Evolutionary conservation across 306 rosid genomes (phyloP).

Genomic region (Lotus japonicus): DNA sequence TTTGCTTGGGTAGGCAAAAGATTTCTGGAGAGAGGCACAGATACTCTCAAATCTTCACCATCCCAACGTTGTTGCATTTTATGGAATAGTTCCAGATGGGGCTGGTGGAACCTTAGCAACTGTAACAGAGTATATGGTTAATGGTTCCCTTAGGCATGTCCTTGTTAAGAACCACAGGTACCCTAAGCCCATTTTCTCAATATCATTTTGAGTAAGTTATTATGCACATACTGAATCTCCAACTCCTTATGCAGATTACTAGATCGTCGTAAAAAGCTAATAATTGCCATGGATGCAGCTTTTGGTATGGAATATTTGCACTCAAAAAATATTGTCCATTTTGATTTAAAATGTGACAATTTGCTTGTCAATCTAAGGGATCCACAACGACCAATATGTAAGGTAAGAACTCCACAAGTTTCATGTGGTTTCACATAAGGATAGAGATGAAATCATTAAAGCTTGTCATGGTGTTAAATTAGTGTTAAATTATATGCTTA

Average conservation of each 20-base stretch:
- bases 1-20: conserved; percentile 60
- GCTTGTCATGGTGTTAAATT: background rate
- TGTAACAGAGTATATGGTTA: conserved; percentile 86
- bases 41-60: conserved; percentile 97
- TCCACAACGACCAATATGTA: conserved; percentile 84
- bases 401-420: conserved; percentile 38
- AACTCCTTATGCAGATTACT: conserved; percentile 59
- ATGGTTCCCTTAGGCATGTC: conserved; percentile 82
- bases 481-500: background rate
- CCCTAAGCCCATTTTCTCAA: conserved; percentile 33
- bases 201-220: conserved; percentile 1
- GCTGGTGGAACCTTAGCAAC: conserved; percentile 91
- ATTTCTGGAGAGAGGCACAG: conserved; percentile 97
- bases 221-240: background rate
- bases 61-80: conserved; percentile 95
- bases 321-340: conserved; percentile 89
- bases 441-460: background rate
- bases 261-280: conserved; percentile 84
- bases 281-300: conserved; percentile 96
- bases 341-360: conserved; percentile 91
- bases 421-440: background rate
- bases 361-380: conserved; percentile 88
- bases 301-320: conserved; percentile 98
- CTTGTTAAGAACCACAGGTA: conserved; percentile 22
- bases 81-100: conserved; percentile 95